Conservation (phyloP, 805 yeast genomes). For the Candida coquimbonensis region DNA sequence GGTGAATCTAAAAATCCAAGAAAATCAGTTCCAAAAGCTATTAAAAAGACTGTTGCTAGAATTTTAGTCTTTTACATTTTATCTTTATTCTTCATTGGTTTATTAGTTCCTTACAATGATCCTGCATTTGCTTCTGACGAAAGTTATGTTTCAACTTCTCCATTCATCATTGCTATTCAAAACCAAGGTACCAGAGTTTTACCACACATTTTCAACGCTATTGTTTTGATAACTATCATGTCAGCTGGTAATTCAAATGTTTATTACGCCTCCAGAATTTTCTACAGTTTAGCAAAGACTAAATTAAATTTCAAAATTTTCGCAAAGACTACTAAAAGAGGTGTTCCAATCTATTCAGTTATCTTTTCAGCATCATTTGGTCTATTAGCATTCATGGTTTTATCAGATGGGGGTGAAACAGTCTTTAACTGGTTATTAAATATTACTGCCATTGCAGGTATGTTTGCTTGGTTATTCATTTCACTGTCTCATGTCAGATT, state of each 20-base stretch:
- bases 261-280: conserved; percentile 63
- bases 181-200: conserved; percentile 61
- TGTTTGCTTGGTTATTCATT: conserved; percentile 67
- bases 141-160: conserved; percentile 50
- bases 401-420: conserved; percentile 42
- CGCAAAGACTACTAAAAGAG: conserved; percentile 40
- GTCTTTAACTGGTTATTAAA: conserved; percentile 71
- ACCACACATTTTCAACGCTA: conserved; percentile 68
- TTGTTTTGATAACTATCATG: conserved; percentile 55
- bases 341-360: conserved; percentile 59
- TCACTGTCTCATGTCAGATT: conserved; percentile 61
- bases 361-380: conserved; percentile 55
- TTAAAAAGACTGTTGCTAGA: conserved; percentile 60
- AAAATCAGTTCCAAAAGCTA: conserved; percentile 66
- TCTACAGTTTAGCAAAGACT: conserved; percentile 55
- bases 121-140: conserved; percentile 32
- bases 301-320: conserved; percentile 45
- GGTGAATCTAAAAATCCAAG: conserved; percentile 70
- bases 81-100: conserved; percentile 61
- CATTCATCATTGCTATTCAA: conserved; percentile 64
- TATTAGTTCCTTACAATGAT: conserved; percentile 35
- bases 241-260: conserved; percentile 79
- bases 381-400: conserved; percentile 49
- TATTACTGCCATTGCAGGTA: conserved; percentile 72
- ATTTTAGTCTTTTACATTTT: conserved; percentile 59